A percentile compares a stretch with the other conserved stretches of the same genome.
Evolutionary conservation across 1,284 basidiomycete species (phyloP).

Genomic region (Anthracocystis panici-leucophaei): DNA sequence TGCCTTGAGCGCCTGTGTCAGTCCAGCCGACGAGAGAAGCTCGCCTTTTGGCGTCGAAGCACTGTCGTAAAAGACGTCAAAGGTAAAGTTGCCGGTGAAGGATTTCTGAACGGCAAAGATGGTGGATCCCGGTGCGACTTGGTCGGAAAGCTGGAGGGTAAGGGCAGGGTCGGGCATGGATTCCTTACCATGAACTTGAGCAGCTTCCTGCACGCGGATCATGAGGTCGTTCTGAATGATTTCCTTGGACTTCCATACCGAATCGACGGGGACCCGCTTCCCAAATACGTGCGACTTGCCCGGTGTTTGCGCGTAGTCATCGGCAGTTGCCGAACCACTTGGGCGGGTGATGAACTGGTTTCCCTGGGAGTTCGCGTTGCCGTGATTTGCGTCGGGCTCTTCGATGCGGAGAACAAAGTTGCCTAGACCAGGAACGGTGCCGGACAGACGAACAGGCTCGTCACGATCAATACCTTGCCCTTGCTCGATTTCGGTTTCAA

Average conservation of each 20-base stretch:
- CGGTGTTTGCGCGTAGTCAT: slow-evolving; percentile 76
- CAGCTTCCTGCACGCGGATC: slow-evolving; percentile 74
- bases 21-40: slow-evolving; percentile 74
- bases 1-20: slow-evolving; percentile 77
- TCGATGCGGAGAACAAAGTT: slow-evolving; percentile 83
- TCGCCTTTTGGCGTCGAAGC: slow-evolving; percentile 75
- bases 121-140: slow-evolving; percentile 79
- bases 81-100: slow-evolving; percentile 83
- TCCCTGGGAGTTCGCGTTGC: slow-evolving; percentile 72
- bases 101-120: slow-evolving; percentile 86
- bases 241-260: slow-evolving; percentile 89
- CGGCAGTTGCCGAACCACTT: slow-evolving; percentile 74
- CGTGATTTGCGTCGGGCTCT: slow-evolving; percentile 75
- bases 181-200: slow-evolving; percentile 74
- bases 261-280: slow-evolving; percentile 75
- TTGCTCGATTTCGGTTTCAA: slow-evolving; percentile 77
- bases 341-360: slow-evolving; percentile 30
- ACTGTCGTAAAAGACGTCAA: slow-evolving; percentile 87
- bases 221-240: slow-evolving; percentile 77
- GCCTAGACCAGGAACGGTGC: slow-evolving; percentile 81
- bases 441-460: slow-evolving; percentile 77
- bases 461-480: slow-evolving; percentile 74
- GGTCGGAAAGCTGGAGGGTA: slow-evolving; percentile 80
- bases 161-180: slow-evolving; percentile 81
- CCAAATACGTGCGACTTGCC: slow-evolving; percentile 82